These are phyloP conservation scores for Aurantiochytrium sp. DNA, from an alignment of 108 stramenopile genomes.

Conservation along the genomic window DNA sequence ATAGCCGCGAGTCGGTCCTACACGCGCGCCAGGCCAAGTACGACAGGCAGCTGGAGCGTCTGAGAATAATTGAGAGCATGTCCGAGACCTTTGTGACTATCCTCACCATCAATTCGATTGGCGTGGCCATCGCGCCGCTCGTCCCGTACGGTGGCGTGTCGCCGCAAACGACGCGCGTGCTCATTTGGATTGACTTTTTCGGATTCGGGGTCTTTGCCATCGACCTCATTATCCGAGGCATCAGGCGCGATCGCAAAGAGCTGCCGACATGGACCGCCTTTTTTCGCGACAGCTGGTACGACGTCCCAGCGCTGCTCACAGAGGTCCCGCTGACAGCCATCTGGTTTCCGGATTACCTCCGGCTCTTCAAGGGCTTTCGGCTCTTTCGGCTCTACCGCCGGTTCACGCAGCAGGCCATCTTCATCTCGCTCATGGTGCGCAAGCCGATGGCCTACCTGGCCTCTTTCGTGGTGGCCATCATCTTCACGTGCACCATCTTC, in stretches of 20 bases:
- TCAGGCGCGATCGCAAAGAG: not conserved
- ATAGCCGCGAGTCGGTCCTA: no score
- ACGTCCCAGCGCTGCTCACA: not conserved
- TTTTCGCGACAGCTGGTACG: not conserved
- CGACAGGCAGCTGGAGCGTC: not conserved
- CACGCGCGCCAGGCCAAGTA: not conserved
- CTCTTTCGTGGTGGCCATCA: not conserved
- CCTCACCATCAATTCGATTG: not conserved
- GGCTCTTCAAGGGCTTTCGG: not conserved
- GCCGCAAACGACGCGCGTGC: not conserved
- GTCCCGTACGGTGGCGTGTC: not conserved
- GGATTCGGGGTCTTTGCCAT: not conserved
- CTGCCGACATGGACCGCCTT: not conserved
- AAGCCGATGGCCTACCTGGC: conserved; percentile 23
- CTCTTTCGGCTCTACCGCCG: not conserved
- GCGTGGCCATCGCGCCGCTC: not conserved
- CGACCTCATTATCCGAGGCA: not conserved
- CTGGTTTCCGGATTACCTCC: not conserved
- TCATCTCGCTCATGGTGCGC: conserved; percentile 23
- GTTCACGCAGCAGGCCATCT: conserved; percentile 22
- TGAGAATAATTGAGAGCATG: not conserved
- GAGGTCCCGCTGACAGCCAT: not conserved
- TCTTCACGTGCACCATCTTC: not conserved
- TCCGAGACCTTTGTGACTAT: not conserved
- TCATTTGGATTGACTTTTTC: conserved; percentile 1